Evolutionary conservation across 331 rosid species (phyloP), one percentile per base, ranked within the genome.

Genomic region (Pyracantha coccinea): DNA sequence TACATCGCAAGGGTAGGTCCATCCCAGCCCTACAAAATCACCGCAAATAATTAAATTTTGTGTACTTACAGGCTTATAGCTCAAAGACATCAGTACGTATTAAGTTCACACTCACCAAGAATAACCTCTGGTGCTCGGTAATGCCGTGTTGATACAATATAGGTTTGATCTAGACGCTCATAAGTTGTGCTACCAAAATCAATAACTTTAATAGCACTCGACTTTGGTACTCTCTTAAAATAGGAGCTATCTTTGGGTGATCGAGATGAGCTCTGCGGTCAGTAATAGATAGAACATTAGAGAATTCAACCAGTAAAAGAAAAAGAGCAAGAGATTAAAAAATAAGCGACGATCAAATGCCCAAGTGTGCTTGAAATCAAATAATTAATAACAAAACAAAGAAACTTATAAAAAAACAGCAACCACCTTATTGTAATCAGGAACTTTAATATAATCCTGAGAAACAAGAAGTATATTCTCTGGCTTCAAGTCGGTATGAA

Each of bases 41-140:
- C 25, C 31, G 31, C 33, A 17, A 58, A 76, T 41, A 41, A 9
- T 38, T 2, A 38, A 50, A 70, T 33, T 58, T 47, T 9, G 19
- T 11, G 31, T 21, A 4, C 14, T 9, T 21, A 38, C 20, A 61
- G 35, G 33, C 9, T 21, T 10, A 28, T 4, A 45, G 3, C 10
- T 2, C 4, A 47, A 2, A 53, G n/a, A 67, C 8, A 29, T 1
- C 4, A 14, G 7, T 4, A 10, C 33, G 2, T 8, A 74, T 7
- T 20, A 33, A 13, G 4, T 24, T 29, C 10, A 71, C 14, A 8
- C 78, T 58, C 24, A 78, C 86, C 86, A 80, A 92, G 91, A 28
- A 92, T 90, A 73, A 92, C 97, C 84, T 92, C 97, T 5, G 97
- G 97, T 35, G 96, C 97, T 44, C 97, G 89, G 62, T 92, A 92